Conservation (phyloP, 176 grass and related monocot species). For the Puccinellia tenuiflora region DNA sequence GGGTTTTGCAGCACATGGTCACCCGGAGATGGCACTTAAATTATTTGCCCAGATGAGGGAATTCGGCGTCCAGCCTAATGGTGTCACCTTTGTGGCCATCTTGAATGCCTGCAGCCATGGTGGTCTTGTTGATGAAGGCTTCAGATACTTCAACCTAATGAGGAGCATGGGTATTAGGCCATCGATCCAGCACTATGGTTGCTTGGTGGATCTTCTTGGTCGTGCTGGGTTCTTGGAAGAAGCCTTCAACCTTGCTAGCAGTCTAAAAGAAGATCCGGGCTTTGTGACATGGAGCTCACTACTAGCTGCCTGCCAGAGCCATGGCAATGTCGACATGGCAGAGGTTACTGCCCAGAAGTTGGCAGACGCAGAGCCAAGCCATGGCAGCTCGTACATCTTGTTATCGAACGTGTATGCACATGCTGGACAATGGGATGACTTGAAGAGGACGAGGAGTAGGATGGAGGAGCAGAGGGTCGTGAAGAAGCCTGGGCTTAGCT, state of each 20-base stretch:
- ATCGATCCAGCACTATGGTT: constrained; percentile 44
- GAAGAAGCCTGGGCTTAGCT: constrained; percentile 47
- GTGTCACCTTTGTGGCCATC: constrained; percentile 52
- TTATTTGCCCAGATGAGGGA: constrained; percentile 38
- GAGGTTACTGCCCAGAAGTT: constrained; percentile 35
- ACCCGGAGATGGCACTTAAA: constrained; percentile 26
- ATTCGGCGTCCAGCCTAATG: constrained; percentile 27
- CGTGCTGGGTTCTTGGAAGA: constrained; percentile 35
- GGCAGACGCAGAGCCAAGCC: background rate
- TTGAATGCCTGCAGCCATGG: constrained; percentile 60
- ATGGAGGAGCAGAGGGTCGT: constrained; percentile 28
- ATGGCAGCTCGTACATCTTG: constrained; percentile 47
- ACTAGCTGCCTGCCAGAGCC: constrained; percentile 39
- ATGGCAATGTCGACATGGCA: constrained; percentile 47
- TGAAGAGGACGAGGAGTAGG: constrained; percentile 37
- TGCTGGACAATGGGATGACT: constrained; percentile 42
- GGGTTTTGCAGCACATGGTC: constrained; percentile 42
- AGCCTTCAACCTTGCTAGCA: constrained; percentile 30
- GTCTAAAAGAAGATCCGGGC: constrained; percentile 25
- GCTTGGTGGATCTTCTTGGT: constrained; percentile 53
- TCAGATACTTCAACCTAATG: constrained; percentile 45
- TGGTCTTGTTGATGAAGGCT: constrained; percentile 43
- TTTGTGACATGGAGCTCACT: constrained; percentile 56
- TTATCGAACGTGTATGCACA: constrained; percentile 45
- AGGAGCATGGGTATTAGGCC: constrained; percentile 40